Evolutionary conservation across 805 yeast species (phyloP).

Genomic region (Saturnispora galanensis): DNA sequence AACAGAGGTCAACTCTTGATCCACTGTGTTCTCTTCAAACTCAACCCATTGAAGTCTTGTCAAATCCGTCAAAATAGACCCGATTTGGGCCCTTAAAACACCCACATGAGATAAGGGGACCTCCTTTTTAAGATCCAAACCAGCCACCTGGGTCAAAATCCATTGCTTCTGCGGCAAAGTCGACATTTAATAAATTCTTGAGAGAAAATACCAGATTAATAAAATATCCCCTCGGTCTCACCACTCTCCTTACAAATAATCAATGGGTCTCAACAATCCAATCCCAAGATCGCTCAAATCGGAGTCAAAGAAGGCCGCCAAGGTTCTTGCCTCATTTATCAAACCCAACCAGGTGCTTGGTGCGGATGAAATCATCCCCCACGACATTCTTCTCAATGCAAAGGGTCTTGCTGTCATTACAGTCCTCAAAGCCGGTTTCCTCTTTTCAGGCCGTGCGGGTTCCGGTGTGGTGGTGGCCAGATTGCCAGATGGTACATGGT

Average conservation of each 20-base stretch:
- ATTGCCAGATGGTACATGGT: constrained; percentile 92
- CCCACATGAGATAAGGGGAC: background rate
- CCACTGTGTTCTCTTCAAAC: background rate
- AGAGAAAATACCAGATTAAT: background rate
- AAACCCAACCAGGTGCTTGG: constrained; percentile 93
- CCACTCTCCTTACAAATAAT: background rate
- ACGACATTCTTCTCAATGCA: constrained; percentile 75
- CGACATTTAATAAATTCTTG: no score
- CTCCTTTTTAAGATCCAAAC: background rate
- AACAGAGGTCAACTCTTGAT: background rate
- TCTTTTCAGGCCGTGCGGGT: constrained; percentile 95
- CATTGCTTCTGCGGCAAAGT: no score
- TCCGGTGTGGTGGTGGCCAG: constrained; percentile 93
- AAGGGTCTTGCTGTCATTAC: constrained; percentile 88
- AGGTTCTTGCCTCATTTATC: constrained; percentile 76
- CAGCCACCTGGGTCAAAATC: background rate
- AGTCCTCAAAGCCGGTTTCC: constrained; percentile 93
- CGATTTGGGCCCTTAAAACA: background rate
- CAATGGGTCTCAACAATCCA: constrained; percentile 82
- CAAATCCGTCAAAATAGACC: constrained; percentile 3
- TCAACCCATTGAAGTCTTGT: background rate
- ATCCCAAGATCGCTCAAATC: constrained; percentile 81
- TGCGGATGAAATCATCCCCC: constrained; percentile 84
- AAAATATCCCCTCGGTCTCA: no score
- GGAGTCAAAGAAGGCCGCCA: constrained; percentile 93